Percentiles rank a stretch among this genome's conserved stretches.
phyloP scores from a whole-genome alignment of 352 stramenopile species.

The Aphanomyces invadans region DNA sequence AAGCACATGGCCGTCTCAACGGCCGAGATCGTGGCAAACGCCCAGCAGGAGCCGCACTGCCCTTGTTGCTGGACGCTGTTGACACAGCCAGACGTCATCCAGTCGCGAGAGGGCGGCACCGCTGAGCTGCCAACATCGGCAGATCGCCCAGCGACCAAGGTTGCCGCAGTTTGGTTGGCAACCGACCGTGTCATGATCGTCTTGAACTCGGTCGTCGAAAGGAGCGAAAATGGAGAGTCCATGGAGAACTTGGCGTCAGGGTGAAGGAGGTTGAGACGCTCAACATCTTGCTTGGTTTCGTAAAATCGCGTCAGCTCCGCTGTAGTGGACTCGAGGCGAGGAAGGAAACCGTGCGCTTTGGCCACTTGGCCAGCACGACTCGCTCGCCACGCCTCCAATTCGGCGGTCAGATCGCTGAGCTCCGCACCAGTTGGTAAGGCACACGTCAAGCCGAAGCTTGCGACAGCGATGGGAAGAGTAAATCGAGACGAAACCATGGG shows the following conservation, averaged over 20 bases:
- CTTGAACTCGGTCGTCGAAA: constrained; percentile 34
- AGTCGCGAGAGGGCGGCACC: constrained; percentile 28
- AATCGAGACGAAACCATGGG: not conserved
- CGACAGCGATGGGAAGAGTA: not conserved
- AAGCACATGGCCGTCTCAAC: constrained; percentile 49
- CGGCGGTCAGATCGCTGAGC: not conserved
- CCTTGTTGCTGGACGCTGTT: constrained; percentile 89
- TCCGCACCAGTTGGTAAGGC: too few species aligned
- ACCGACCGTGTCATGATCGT: constrained; percentile 13
- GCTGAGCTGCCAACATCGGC: too few species aligned
- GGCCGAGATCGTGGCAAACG: constrained; percentile 71
- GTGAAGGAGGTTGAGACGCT: constrained; percentile 22
- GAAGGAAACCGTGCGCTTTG: constrained; percentile 1
- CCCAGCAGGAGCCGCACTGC: constrained; percentile 94
- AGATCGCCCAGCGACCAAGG: too few species aligned
- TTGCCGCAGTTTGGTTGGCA: too few species aligned
- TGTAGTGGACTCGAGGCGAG: not conserved
- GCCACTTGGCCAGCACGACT: not conserved
- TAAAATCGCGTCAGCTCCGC: constrained; percentile 5
- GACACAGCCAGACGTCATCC: constrained; percentile 53
- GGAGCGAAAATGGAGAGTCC: constrained; percentile 43
- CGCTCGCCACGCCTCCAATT: not conserved
- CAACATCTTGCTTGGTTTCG: constrained; percentile 10
- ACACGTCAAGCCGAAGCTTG: not conserved
- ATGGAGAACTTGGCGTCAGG: constrained; percentile 34